Evolutionary conservation across 257 asterid species (phyloP).

Genomic region (Fraxinus americana): DNA sequence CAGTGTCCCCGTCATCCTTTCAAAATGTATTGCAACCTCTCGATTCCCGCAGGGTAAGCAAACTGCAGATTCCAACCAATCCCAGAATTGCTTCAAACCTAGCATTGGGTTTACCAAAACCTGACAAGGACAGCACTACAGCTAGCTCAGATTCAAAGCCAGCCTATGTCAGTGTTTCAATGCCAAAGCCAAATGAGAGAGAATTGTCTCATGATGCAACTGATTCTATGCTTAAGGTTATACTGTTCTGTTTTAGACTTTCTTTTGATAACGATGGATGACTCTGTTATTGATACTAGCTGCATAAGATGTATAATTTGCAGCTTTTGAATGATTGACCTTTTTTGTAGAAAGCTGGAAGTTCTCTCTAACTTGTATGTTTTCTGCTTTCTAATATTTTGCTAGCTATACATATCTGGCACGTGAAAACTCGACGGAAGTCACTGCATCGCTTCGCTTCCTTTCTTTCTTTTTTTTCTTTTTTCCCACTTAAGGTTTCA

Average conservation of each 20-base stretch:
- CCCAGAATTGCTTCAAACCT: constrained; percentile 88
- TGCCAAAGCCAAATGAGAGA: constrained; percentile 60
- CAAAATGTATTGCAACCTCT: constrained; percentile 60
- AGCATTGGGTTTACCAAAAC: constrained; percentile 50
- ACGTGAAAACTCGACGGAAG: background rate
- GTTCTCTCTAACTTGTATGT: background rate
- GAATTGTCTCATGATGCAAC: constrained; percentile 51
- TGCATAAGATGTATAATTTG: background rate
- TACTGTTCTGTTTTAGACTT: constrained; percentile 13
- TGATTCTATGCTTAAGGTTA: constrained; percentile 78
- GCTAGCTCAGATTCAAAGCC: constrained; percentile 55
- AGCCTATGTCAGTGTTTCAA: constrained; percentile 72
- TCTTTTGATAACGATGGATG: constrained; percentile 6
- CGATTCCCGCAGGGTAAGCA: constrained; percentile 60
- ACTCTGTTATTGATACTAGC: background rate
- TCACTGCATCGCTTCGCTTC: background rate
- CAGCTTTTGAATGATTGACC: background rate
- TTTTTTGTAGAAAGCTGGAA: background rate
- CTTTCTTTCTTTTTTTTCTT: background rate
- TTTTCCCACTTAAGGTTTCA: background rate
- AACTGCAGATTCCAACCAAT: constrained; percentile 92
- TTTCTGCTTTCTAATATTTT: background rate
- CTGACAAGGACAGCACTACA: constrained; percentile 60
- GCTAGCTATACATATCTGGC: background rate
- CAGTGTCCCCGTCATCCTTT: constrained; percentile 59